Percentiles rank a stretch among this genome's conserved stretches.
Evolutionary conservation across 2,329 filamentous ascomycete genomes (phyloP).

Genomic region (Purpureocillium takamizusanense): DNA sequence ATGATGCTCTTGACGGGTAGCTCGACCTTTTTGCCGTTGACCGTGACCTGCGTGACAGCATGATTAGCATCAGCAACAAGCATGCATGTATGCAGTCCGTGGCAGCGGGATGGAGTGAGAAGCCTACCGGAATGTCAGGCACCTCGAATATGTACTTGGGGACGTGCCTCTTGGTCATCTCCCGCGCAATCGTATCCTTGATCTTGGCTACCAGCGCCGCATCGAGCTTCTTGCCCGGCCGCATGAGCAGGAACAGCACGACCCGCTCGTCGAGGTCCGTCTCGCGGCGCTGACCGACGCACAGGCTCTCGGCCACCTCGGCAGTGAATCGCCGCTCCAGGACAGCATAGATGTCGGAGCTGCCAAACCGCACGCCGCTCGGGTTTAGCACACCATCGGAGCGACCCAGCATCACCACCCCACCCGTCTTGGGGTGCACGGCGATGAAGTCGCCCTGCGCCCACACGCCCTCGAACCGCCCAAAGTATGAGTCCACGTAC

Average conservation of each 20-base stretch:
- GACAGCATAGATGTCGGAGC: slow-evolving; percentile 70
- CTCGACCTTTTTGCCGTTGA: slow-evolving; percentile 82
- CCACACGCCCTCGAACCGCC: slow-evolving; percentile 60
- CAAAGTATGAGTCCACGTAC: slow-evolving; percentile 54
- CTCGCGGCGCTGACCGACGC: slow-evolving; percentile 66
- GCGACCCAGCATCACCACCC: slow-evolving; percentile 58
- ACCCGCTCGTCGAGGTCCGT: slow-evolving; percentile 44
- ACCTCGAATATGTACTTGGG: slow-evolving; percentile 73
- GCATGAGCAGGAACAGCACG: slow-evolving; percentile 47
- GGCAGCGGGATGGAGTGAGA: background rate
- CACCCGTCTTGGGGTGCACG: slow-evolving; percentile 57
- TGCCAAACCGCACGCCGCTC: slow-evolving; percentile 69
- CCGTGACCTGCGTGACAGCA: slow-evolving; percentile 55
- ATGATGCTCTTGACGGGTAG: slow-evolving; percentile 79
- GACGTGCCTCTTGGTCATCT: slow-evolving; percentile 65
- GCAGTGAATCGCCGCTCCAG: slow-evolving; percentile 57
- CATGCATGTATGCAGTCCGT: background rate
- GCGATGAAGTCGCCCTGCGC: slow-evolving; percentile 75
- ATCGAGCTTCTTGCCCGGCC: slow-evolving; percentile 46
- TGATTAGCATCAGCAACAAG: slow-evolving; percentile 8
- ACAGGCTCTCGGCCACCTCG: slow-evolving; percentile 62
- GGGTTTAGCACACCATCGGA: slow-evolving; percentile 77
- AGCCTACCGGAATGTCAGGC: slow-evolving; percentile 67
- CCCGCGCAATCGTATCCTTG: slow-evolving; percentile 54
- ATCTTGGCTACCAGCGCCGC: slow-evolving; percentile 45